phyloP scores from a whole-genome alignment of 768 basidiomycete genomes.

The Amanita inopinata region DNA sequence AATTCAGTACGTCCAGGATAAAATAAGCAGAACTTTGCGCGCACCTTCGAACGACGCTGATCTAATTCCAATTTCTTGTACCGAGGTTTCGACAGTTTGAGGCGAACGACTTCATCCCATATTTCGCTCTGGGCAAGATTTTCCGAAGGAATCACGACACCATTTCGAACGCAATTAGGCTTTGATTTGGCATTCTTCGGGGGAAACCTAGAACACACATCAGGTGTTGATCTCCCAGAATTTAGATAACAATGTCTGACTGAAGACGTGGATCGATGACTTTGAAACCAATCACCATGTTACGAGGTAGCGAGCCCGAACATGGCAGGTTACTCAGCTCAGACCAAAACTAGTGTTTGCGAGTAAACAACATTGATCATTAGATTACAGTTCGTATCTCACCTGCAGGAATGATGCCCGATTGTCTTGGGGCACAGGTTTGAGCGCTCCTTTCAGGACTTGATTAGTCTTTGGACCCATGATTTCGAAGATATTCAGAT shows the following conservation, averaged over 20 bases:
- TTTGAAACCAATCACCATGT: constrained; percentile 69
- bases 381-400: not conserved
- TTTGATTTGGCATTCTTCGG: constrained; percentile 60
- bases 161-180: constrained; percentile 17
- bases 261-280: constrained; percentile 82
- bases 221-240: not conserved
- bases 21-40: constrained; percentile 3
- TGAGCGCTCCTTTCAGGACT: constrained; percentile 56
- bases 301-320: constrained; percentile 58
- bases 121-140: constrained; percentile 56
- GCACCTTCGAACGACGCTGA: constrained; percentile 65
- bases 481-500: constrained; percentile 78
- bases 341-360: constrained; percentile 51
- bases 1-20: not conserved
- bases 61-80: constrained; percentile 85
- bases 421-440: constrained; percentile 36
- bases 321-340: constrained; percentile 50
- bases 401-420: constrained; percentile 55
- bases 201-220: constrained; percentile 52
- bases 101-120: constrained; percentile 57
- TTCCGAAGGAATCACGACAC: constrained; percentile 42
- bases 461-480: constrained; percentile 80
- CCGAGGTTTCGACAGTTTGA: constrained; percentile 44
- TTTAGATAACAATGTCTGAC: constrained; percentile 30
- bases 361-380: not conserved